Base-by-base conservation (phyloP, 176 grass and related monocot species). In the Paspalum vaginatum region DNA sequence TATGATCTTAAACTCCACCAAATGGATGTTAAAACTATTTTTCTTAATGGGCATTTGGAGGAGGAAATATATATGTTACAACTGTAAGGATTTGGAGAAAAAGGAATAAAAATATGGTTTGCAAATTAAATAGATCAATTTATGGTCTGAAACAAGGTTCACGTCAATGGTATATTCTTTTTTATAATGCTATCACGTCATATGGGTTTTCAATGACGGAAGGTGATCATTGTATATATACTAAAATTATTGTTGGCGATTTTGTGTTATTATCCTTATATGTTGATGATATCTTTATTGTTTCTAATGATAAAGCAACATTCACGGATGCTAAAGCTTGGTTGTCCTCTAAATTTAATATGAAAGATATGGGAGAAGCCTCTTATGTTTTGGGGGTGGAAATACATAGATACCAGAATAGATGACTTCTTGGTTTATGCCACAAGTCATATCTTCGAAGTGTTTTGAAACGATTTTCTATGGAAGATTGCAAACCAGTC, bases 351-450 rank as follows among this genome's bases (percentile, higher is more conserved):
- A 66, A 66, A n/a, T 32, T 32, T 54, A 16, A 54, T 20, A 54
- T 20, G 51, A 54, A 54, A 18, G 51, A 54, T 20, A 54, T 13
- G 24, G 10, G 24, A 26, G 58, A 61, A 61, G 11, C 58, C 14
- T 61, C 24, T 38, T 65, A 65, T 65, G 38, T 65, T 41, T 42
- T 65, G 8, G 62, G 62, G 41, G 62, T 41, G 3, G 62, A 16
- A 65, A 65, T 42, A 5, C 62, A 65, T 70, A 70, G 68, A 48
- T n/a, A n/a, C n/a, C n/a, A n/a, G 20, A 69, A 70, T 27, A 70
- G 27, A 50, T 0, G 13, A 8, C 22, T 70, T 50, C 24, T 70
- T 70, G 24, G 13, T 70, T 48, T 41, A 17, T 65, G 16, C 7
- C 16, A 65, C 41, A 65, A 65, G 62, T 2, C 62, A 41, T 65